These are phyloP conservation scores for Candida glucosophila DNA, from an alignment of 1,139 yeast genomes.

Conservation along the genomic window DNA sequence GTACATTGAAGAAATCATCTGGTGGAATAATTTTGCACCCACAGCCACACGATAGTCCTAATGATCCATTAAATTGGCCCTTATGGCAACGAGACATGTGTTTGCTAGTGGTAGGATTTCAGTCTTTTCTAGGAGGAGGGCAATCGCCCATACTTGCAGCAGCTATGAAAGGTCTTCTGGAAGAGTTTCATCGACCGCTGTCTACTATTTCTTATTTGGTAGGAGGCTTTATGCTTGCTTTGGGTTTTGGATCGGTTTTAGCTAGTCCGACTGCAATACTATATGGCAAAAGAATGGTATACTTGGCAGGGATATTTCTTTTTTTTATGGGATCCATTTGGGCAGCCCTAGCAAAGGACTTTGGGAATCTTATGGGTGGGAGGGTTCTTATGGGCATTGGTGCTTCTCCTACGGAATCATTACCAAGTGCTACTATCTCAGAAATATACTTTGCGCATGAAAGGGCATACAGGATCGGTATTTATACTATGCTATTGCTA, in stretches of 20 bases:
- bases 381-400: slow-evolving; percentile 53
- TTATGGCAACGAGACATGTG: slow-evolving; percentile 50
- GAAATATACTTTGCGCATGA: slow-evolving; percentile 60
- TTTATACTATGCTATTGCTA: slow-evolving; percentile 50
- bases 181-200: slow-evolving; percentile 35
- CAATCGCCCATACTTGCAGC: slow-evolving; percentile 56
- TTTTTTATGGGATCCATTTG: slow-evolving; percentile 48
- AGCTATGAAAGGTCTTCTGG: slow-evolving; percentile 35
- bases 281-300: slow-evolving; percentile 52
- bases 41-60: slow-evolving; percentile 37
- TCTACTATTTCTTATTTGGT: slow-evolving; percentile 45
- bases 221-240: slow-evolving; percentile 52
- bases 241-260: slow-evolving; percentile 51
- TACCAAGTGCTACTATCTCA: slow-evolving; percentile 55
- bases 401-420: slow-evolving; percentile 53
- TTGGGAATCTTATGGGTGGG: slow-evolving; percentile 48
- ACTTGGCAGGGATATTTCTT: slow-evolving; percentile 39
- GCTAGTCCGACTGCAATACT: slow-evolving; percentile 54
- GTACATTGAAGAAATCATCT: slow-evolving; percentile 44
- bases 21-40: slow-evolving; percentile 44
- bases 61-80: slow-evolving; percentile 47
- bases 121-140: slow-evolving; percentile 56
- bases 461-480: slow-evolving; percentile 55
- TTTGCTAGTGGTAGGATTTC: slow-evolving; percentile 45
- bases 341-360: slow-evolving; percentile 42